Percentiles rank a stretch among this genome's conserved stretches.
phyloP scores from a whole-genome alignment of 1,284 basidiomycete genomes.

The Leccinum solheimii region DNA sequence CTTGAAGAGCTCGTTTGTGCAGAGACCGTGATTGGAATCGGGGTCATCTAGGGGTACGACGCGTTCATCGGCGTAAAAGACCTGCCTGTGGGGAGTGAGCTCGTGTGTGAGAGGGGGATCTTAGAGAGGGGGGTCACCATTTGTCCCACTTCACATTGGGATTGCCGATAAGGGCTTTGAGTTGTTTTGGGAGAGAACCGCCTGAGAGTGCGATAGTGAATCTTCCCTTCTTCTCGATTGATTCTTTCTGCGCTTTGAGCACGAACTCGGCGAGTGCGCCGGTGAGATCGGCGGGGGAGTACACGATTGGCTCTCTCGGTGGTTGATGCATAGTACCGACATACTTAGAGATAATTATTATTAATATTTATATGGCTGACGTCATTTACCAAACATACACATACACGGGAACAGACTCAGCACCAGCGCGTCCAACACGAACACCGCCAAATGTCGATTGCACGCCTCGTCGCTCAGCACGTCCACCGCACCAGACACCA shows the following conservation, averaged over 20 bases:
- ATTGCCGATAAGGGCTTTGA: slow-evolving; percentile 73
- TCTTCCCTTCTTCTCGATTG: slow-evolving; percentile 82
- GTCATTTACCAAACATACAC: background rate
- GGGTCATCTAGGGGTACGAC: slow-evolving; percentile 90
- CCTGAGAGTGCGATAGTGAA: slow-evolving; percentile 95
- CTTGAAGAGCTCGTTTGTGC: slow-evolving; percentile 76
- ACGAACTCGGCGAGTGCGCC: slow-evolving; percentile 80
- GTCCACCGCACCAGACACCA: background rate
- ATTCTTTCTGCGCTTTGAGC: slow-evolving; percentile 85
- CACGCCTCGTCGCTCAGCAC: slow-evolving; percentile 39
- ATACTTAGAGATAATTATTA: background rate
- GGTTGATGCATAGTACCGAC: background rate
- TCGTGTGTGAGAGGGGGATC: background rate
- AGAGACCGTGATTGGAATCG: slow-evolving; percentile 89
- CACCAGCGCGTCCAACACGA: slow-evolving; percentile 64
- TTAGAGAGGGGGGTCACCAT: slow-evolving; percentile 60
- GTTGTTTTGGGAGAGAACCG: slow-evolving; percentile 87
- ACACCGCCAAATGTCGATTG: slow-evolving; percentile 66
- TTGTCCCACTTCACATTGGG: slow-evolving; percentile 90
- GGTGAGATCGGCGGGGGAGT: slow-evolving; percentile 52
- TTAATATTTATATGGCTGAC: background rate
- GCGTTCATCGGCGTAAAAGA: slow-evolving; percentile 98
- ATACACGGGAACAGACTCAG: slow-evolving; percentile 57
- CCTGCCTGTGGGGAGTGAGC: slow-evolving; percentile 66
- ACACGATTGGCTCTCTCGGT: background rate